A percentile compares a stretch with the other conserved stretches of the same genome.
Evolutionary conservation across 495 filamentous ascomycete species (phyloP).

Genomic region (Tuber borchii): DNA sequence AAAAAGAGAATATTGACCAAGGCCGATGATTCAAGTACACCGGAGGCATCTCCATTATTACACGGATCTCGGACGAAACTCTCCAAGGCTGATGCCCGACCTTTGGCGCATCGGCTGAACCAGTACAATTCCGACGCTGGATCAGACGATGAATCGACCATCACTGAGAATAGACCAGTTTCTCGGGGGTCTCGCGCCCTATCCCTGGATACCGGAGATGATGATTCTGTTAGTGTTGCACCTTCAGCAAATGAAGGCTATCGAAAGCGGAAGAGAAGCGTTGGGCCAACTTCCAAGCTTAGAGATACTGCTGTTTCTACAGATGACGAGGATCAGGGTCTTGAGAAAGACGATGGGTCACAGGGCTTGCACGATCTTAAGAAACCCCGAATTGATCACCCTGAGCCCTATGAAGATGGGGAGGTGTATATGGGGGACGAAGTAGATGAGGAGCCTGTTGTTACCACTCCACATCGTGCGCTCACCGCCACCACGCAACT

Average conservation of each 20-base stretch:
- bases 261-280: constrained; percentile 38
- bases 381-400: constrained; percentile 1
- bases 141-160: constrained; percentile 41
- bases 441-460: constrained; percentile 11
- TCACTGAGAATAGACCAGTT: constrained; percentile 36
- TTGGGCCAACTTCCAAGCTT: constrained; percentile 39
- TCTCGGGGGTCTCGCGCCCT: constrained; percentile 36
- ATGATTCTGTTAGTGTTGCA: constrained; percentile 33
- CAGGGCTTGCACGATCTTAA: not conserved
- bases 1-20: constrained; percentile 39
- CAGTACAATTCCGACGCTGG: constrained; percentile 37
- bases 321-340: constrained; percentile 32
- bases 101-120: constrained; percentile 39
- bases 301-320: constrained; percentile 38
- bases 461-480: not conserved
- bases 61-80: constrained; percentile 29
- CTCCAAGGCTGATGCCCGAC: constrained; percentile 36
- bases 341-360: not conserved
- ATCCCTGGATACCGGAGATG: constrained; percentile 40
- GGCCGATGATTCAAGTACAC: constrained; percentile 16
- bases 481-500: constrained; percentile 12
- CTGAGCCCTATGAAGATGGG: not conserved
- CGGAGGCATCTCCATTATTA: constrained; percentile 27
- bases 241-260: constrained; percentile 22
- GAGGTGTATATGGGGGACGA: constrained; percentile 18